Percentiles rank a stretch among this genome's conserved stretches.
Conservation (phyloP, 2,329 filamentous ascomycete species). For the Orbilia blumenaviensis region DNA sequence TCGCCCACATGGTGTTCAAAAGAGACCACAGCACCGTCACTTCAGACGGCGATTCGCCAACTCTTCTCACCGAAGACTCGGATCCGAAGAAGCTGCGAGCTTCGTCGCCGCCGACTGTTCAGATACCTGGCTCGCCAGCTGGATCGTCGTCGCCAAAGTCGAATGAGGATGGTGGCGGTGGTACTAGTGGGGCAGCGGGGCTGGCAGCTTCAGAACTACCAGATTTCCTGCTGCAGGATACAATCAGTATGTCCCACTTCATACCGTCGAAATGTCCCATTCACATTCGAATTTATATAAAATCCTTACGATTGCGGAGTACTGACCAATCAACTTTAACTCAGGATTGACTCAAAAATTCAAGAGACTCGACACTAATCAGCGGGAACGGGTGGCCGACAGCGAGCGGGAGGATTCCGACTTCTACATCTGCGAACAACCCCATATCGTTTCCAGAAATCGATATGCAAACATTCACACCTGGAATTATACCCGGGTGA, state of each 20-base stretch:
- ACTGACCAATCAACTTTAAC: not conserved
- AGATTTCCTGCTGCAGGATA: slow-evolving; percentile 33
- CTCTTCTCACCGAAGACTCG: slow-evolving; percentile 33
- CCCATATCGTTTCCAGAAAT: slow-evolving; percentile 62
- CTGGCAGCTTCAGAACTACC: slow-evolving; percentile 19
- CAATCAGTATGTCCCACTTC: slow-evolving; percentile 25
- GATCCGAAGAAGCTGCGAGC: slow-evolving; percentile 52
- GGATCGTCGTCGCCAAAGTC: slow-evolving; percentile 26
- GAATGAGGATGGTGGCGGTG: slow-evolving; percentile 23
- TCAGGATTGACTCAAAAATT: slow-evolving; percentile 35
- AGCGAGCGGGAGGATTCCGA: slow-evolving; percentile 25
- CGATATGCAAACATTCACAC: slow-evolving; percentile 90
- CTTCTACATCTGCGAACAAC: slow-evolving; percentile 55
- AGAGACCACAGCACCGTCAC: slow-evolving; percentile 47
- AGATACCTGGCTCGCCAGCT: slow-evolving; percentile 35
- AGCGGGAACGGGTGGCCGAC: slow-evolving; percentile 37
- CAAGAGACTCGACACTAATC: slow-evolving; percentile 39
- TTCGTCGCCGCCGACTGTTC: slow-evolving; percentile 38
- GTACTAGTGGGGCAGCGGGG: slow-evolving; percentile 4
- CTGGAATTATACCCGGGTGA: slow-evolving; percentile 85
- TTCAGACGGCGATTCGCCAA: slow-evolving; percentile 46
- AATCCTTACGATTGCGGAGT: not conserved
- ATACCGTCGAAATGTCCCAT: not conserved
- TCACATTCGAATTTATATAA: not conserved
- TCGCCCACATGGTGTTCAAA: slow-evolving; percentile 54